Percentiles rank a stretch among this genome's conserved stretches.
Conservation (phyloP, 495 filamentous ascomycete genomes). For the Hypoxylon fragiforme region DNA sequence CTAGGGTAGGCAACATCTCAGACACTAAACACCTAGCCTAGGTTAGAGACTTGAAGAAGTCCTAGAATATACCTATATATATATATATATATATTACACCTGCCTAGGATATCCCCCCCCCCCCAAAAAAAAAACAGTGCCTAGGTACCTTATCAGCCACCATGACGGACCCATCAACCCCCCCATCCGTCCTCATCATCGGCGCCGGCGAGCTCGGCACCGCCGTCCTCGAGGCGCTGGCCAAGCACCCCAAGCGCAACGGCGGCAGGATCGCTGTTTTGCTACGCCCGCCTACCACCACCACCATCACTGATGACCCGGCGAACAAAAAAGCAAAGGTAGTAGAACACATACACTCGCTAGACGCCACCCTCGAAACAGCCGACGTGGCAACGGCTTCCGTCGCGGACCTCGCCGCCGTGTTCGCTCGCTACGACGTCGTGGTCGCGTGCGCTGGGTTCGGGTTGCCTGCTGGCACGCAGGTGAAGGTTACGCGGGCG, state of each 20-base stretch:
- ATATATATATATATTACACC: too few relatives aligned
- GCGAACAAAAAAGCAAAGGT: constrained; percentile 33
- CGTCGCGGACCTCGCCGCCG: constrained; percentile 41
- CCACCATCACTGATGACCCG: constrained; percentile 43
- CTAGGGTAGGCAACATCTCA: too few relatives aligned
- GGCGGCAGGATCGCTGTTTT: constrained; percentile 48
- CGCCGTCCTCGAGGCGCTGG: constrained; percentile 54
- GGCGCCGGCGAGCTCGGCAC: constrained; percentile 65
- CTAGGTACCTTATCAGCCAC: background rate
- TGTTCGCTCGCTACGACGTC: constrained; percentile 53
- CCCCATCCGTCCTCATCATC: constrained; percentile 57
- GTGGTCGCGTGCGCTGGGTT: constrained; percentile 62
- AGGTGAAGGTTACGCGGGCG: constrained; percentile 54
- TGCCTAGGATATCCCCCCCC: too few relatives aligned
- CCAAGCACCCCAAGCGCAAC: constrained; percentile 41
- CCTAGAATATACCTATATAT: too few relatives aligned
- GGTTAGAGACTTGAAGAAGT: too few relatives aligned
- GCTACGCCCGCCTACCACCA: constrained; percentile 52
- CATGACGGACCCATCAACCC: background rate
- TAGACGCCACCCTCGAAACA: constrained; percentile 46
- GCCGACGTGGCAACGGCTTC: constrained; percentile 52
- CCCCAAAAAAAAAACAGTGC: too few relatives aligned
- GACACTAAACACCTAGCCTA: too few relatives aligned
- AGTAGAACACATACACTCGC: constrained; percentile 32
- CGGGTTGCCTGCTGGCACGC: constrained; percentile 51